Base-by-base conservation (phyloP, 2,329 filamentous ascomycete genomes). In the Neopestalotiopsis clavispora region DNA sequence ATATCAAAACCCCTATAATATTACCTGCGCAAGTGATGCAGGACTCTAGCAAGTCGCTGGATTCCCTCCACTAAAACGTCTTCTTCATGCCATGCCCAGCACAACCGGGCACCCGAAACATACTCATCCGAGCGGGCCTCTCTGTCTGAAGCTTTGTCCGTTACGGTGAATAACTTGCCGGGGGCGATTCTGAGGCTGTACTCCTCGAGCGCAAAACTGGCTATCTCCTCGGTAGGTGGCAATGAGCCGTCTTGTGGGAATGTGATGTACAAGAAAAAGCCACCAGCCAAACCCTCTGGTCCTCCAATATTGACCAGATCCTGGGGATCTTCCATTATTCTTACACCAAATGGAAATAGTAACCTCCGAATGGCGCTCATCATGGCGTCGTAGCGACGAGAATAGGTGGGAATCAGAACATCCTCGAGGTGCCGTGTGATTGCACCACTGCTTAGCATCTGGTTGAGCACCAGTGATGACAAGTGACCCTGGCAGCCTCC, bases 61-160 rank as follows among this genome's bases (percentile, higher is more conserved):
- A 91, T 83, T 1, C 89, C 89, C 73, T 90, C 87, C 1, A 75
- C 80, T 52, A 92, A 78, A 57, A 81, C 78, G 12, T 81, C 79
- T 71, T 87, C 84, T 32, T 87, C 83, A 74, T 89, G 87, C 85
- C 87, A 90, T 14, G 85, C 82, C 78, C 86, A 89, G 72, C 86
- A 90, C 6, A 89, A 75, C 45, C 86, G 82, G 45, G 88, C 76
- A 70, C 81, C 81, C 67, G 80, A 78, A n/a, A 83, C 78, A 74
- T 90, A 90, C 32, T 79, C 69, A 9, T 20, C 49, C 17, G 52
- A 49, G 23, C 32, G 59, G 2, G 65, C 68, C n/a, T 67, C 61
- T 57, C 71, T 42, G 4, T 63, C n/a, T 7, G n/a, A 13, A n/a
- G 17, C 30, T 12, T 23, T 17, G 14, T 34, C 38, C 17, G 12